Evolutionary conservation across 805 yeast genomes (phyloP).

Genomic region (Saturnispora serradocipensis): DNA sequence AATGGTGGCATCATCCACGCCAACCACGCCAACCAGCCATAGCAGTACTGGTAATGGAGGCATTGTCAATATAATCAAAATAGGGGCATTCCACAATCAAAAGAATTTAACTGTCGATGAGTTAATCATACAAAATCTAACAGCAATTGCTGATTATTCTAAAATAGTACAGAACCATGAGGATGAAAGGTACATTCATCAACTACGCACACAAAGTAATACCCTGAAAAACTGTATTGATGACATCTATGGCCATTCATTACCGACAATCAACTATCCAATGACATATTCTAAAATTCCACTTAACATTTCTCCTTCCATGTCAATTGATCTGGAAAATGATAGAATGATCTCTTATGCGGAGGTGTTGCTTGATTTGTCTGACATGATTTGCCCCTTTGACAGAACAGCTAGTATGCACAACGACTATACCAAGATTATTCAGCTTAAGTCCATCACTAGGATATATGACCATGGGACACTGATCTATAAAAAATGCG

Average conservation of each 20-base stretch:
- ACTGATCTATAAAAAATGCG: slow-evolving; percentile 19
- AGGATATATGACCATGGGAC: slow-evolving; percentile 18
- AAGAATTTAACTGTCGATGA: background rate
- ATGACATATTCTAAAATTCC: slow-evolving; percentile 23
- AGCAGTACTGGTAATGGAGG: background rate
- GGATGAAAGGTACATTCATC: slow-evolving; percentile 19
- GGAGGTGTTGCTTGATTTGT: slow-evolving; percentile 18
- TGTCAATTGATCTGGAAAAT: slow-evolving; percentile 18
- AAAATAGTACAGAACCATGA: slow-evolving; percentile 18
- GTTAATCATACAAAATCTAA: slow-evolving; percentile 7
- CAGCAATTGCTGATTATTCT: slow-evolving; percentile 17
- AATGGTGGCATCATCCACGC: background rate
- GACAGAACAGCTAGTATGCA: slow-evolving; percentile 1
- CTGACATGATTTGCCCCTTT: slow-evolving; percentile 10
- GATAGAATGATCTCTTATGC: slow-evolving; percentile 24
- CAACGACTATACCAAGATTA: slow-evolving; percentile 19
- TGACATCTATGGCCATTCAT: slow-evolving; percentile 15
- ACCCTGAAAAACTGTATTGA: slow-evolving; percentile 18
- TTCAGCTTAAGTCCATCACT: slow-evolving; percentile 23
- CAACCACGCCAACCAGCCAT: slow-evolving; percentile 4
- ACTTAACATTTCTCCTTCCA: slow-evolving; percentile 11
- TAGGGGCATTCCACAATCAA: slow-evolving; percentile 11
- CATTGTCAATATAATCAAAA: slow-evolving; percentile 8
- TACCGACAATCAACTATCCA: slow-evolving; percentile 16
- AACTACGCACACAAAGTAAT: slow-evolving; percentile 14